phyloP scores from a whole-genome alignment of 1,139 yeast genomes.

The Meyerozyma smithsonii region DNA sequence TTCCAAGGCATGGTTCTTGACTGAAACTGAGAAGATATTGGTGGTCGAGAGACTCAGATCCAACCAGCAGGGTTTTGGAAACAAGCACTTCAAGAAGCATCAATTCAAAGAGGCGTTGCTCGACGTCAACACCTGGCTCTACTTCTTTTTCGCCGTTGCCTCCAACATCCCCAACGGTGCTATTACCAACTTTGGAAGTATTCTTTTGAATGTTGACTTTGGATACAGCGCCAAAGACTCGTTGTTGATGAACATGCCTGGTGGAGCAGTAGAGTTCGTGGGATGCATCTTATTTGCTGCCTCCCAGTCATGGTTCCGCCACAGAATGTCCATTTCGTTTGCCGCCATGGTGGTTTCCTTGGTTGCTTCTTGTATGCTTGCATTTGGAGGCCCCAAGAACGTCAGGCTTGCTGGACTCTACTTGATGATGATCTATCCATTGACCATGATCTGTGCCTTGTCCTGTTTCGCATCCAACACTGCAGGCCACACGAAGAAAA shows the following conservation, averaged over 20 bases:
- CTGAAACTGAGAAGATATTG: constrained; percentile 7
- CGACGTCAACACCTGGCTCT: constrained; percentile 42
- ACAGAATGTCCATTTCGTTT: constrained; percentile 3
- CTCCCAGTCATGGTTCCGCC: background rate
- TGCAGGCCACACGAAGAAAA: constrained; percentile 68
- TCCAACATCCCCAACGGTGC: constrained; percentile 52
- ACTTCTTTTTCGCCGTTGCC: constrained; percentile 30
- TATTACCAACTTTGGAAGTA: constrained; percentile 43
- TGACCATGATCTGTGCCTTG: constrained; percentile 34
- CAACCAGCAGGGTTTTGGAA: constrained; percentile 54
- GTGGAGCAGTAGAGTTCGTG: constrained; percentile 35
- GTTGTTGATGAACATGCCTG: constrained; percentile 32
- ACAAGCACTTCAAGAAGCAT: constrained; percentile 45
- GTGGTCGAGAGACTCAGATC: constrained; percentile 24
- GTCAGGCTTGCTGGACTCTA: constrained; percentile 9
- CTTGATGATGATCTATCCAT: constrained; percentile 7
- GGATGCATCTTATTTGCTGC: constrained; percentile 32
- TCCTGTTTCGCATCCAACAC: constrained; percentile 52
- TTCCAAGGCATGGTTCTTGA: constrained; percentile 40
- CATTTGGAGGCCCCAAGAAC: constrained; percentile 7
- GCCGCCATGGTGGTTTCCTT: background rate
- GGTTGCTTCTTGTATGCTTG: constrained; percentile 4
- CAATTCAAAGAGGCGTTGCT: constrained; percentile 53
- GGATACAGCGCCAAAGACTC: constrained; percentile 37
- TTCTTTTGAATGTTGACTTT: constrained; percentile 40